Conservation (phyloP, 345 rosid species). For the Psidium guajava region DNA sequence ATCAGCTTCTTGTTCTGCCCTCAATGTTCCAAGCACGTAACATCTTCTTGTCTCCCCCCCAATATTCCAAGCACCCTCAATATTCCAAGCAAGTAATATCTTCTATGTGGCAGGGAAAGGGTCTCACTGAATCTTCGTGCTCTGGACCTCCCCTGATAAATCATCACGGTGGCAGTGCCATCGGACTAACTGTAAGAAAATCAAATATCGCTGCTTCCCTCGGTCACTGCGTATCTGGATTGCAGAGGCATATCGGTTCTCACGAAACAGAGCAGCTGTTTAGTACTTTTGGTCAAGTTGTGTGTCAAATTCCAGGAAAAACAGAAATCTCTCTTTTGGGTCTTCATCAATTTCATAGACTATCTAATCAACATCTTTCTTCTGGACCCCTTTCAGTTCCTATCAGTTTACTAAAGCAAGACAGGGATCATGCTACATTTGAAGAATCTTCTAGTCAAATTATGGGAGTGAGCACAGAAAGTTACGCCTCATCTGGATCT, state of each 20-base stretch:
- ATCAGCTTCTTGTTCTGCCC: neutral
- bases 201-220: constrained; percentile 51
- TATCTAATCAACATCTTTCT: constrained; percentile 10
- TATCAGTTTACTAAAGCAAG: constrained; percentile 21
- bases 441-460: constrained; percentile 14
- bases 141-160: constrained; percentile 59
- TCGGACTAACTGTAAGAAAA: constrained; percentile 52
- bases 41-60: neutral
- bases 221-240: constrained; percentile 49
- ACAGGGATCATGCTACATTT: constrained; percentile 4
- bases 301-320: constrained; percentile 43
- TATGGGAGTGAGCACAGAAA: constrained; percentile 4
- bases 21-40: neutral
- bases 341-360: constrained; percentile 29
- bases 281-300: constrained; percentile 65
- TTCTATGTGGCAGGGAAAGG: constrained; percentile 38
- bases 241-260: constrained; percentile 12
- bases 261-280: constrained; percentile 24
- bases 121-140: constrained; percentile 41
- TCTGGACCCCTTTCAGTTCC: constrained; percentile 50
- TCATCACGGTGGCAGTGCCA: constrained; percentile 45
- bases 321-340: constrained; percentile 54
- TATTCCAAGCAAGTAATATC: neutral
- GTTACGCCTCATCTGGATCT: constrained; percentile 16
- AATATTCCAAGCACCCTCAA: no score